Conservation (phyloP, 495 filamentous ascomycete species). For the Letharia lupina region DNA sequence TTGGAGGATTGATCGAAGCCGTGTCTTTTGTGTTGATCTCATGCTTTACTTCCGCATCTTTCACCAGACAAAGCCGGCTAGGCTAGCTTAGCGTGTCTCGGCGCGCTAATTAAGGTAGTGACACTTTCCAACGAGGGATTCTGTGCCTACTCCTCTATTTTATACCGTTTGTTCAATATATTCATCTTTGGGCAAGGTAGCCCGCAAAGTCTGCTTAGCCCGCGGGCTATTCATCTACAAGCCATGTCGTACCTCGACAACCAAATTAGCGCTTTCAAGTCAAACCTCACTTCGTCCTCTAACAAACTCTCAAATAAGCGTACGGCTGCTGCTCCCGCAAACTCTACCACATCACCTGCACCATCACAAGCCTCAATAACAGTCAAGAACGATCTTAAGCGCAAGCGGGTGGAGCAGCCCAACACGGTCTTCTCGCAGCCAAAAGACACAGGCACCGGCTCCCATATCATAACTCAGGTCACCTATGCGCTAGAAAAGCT, state of each 20-base stretch:
- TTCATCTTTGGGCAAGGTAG: neutral
- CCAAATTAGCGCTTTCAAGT: conserved; percentile 41
- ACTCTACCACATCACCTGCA: conserved; percentile 32
- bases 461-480: conserved; percentile 75
- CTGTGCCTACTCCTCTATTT: neutral
- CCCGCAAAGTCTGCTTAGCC: neutral
- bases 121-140: neutral
- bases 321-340: conserved; percentile 29
- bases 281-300: conserved; percentile 39
- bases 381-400: conserved; percentile 43
- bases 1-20: neutral
- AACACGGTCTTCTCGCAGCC: conserved; percentile 70
- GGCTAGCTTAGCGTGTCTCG: neutral
- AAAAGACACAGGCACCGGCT: conserved; percentile 63
- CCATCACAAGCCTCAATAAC: conserved; percentile 37
- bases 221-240: conserved; percentile 10
- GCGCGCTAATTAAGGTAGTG: neutral
- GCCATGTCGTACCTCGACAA: conserved; percentile 45
- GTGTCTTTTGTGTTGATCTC: conserved; percentile 3
- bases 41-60: neutral
- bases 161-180: neutral
- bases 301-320: conserved; percentile 43
- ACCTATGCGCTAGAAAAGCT: conserved; percentile 76
- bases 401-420: conserved; percentile 48
- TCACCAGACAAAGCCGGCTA: conserved; percentile 1